Conservation (phyloP, 2,329 filamentous ascomycete genomes). For the Monilinia vaccinii-corymbosi region DNA sequence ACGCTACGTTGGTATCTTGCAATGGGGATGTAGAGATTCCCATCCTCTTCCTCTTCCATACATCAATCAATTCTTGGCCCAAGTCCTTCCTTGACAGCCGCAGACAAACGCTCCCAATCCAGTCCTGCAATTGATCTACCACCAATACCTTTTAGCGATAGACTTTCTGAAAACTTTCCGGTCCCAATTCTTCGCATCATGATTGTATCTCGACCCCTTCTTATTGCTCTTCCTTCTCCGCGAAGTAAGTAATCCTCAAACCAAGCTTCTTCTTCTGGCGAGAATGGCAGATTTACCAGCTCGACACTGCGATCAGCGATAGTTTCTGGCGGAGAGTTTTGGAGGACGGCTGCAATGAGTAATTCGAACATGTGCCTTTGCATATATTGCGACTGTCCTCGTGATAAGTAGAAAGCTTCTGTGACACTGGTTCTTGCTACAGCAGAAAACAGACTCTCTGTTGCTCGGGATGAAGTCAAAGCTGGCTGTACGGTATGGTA, state of each 20-base stretch:
- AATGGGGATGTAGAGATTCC: neutral
- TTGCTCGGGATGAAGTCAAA: slow-evolving; percentile 52
- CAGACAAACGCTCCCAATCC: slow-evolving; percentile 25
- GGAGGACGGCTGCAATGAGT: slow-evolving; percentile 51
- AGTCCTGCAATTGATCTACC: slow-evolving; percentile 22
- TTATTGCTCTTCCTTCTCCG: slow-evolving; percentile 55
- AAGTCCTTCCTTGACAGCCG: slow-evolving; percentile 26
- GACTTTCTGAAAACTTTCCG: slow-evolving; percentile 45
- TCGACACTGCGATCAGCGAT: slow-evolving; percentile 53
- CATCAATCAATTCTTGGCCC: slow-evolving; percentile 19
- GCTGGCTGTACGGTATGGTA: slow-evolving; percentile 68
- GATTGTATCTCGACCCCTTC: slow-evolving; percentile 62
- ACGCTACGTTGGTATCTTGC: slow-evolving; percentile 13
- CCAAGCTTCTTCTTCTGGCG: slow-evolving; percentile 61
- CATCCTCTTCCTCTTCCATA: slow-evolving; percentile 1
- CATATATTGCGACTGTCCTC: slow-evolving; percentile 51
- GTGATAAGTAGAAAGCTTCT: slow-evolving; percentile 66
- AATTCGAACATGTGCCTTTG: slow-evolving; percentile 59
- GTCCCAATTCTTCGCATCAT: slow-evolving; percentile 65
- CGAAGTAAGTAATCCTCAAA: slow-evolving; percentile 58
- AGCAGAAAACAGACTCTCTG: slow-evolving; percentile 60
- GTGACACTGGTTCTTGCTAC: slow-evolving; percentile 58
- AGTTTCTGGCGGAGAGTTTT: slow-evolving; percentile 31
- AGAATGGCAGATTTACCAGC: slow-evolving; percentile 65
- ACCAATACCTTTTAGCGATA: slow-evolving; percentile 34